Evolutionary conservation across 352 stramenopile genomes (phyloP), one percentile per base, ranked within the genome.

Genomic region (Plasmopara muralis): DNA sequence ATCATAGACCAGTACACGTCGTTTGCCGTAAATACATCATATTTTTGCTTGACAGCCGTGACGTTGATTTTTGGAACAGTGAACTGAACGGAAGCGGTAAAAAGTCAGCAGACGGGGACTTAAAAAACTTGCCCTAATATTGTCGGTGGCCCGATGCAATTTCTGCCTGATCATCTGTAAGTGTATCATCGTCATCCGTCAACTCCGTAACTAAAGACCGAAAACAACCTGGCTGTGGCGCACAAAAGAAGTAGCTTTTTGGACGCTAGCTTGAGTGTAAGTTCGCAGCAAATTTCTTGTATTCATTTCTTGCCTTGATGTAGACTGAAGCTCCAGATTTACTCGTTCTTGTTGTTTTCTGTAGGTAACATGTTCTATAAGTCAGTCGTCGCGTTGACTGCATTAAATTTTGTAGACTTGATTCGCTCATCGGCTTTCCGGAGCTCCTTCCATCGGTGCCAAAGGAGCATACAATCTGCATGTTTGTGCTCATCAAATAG

Each of bases 401-500:
- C 50, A 16, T 16, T 5, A 10, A 53, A 31, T 34, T 39, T 43
- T 7, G 35, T 5, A 7, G 30, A 6, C 29, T 12, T 40, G 5
- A 28, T 30, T 34, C 43, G 1, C 2, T 30, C 16, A 14, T 59
- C 40, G 2, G 40, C 20, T 14, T 46, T 12, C 0, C 14, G 30
- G 7, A 64, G 46, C 9, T 64, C 50, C 1, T 52, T 2, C 41
- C 34, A 64, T 0, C 41, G 12, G 2, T 15, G 1, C 4, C 38
- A 37, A 5, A 57, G 42, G 6, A 57, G 51, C 9, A 66, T 61
- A 31, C 52, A 51, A 25, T 52, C 47, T 1, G 42, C 0, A 1
- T 52, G 47, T 8, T 66, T 61, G 39, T 61, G 51, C 10, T 58
- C 52, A 9, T 66, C 52, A 0, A 66, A 31, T 0, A 58, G 20